A percentile compares a stretch with the other conserved stretches of the same genome.
These are phyloP conservation scores for Blastobotrys peoriensis DNA, from an alignment of 805 yeast species.

Conservation along the genomic window DNA sequence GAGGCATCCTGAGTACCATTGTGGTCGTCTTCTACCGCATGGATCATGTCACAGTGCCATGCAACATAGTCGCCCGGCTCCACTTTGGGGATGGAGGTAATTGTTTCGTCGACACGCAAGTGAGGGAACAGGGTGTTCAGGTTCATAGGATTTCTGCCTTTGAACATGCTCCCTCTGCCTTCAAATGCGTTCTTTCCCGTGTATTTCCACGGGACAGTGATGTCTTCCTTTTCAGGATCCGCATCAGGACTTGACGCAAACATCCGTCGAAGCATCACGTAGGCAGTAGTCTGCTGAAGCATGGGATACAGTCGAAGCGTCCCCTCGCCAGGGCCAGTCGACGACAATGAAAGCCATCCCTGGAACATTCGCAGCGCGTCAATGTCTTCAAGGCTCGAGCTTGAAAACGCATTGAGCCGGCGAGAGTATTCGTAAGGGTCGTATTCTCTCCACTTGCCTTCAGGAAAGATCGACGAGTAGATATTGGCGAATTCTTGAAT, in stretches of 20 bases:
- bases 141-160: constrained; percentile 32
- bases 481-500: too few relatives aligned
- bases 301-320: constrained; percentile 36
- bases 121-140: constrained; percentile 33
- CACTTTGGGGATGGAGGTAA: constrained; percentile 36
- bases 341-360: constrained; percentile 40
- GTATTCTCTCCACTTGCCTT: constrained; percentile 38
- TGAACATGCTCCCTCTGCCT: too few relatives aligned
- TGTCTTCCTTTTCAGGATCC: constrained; percentile 7
- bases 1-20: constrained; percentile 32
- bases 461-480: constrained; percentile 32
- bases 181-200: too few relatives aligned
- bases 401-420: constrained; percentile 30
- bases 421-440: constrained; percentile 36
- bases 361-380: constrained; percentile 40
- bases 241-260: constrained; percentile 31
- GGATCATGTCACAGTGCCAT: too few relatives aligned
- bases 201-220: constrained; percentile 20
- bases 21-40: constrained; percentile 37
- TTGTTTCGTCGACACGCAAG: constrained; percentile 27
- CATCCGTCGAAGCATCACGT: constrained; percentile 37
- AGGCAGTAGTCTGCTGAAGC: constrained; percentile 35
- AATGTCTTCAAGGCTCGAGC: constrained; percentile 31
- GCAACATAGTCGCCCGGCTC: constrained; percentile 40
- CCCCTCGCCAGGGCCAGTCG: constrained; percentile 36